Percentiles rank a stretch among this genome's conserved stretches.
These are phyloP conservation scores for Tulasnella sp. DNA, from an alignment of 768 basidiomycete genomes.

Conservation along the genomic window DNA sequence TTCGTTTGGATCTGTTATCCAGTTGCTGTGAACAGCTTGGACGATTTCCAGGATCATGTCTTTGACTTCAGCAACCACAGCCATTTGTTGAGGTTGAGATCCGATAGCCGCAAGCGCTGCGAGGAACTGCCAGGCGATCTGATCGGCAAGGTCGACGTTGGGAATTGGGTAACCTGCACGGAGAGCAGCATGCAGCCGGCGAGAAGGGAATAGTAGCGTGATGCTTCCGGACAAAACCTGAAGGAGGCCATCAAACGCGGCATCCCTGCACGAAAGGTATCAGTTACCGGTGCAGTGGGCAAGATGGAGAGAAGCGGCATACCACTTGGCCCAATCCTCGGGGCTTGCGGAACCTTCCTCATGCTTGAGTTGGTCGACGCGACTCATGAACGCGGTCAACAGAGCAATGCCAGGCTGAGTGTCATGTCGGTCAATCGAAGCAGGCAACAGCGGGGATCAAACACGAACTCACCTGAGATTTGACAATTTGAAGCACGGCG, in stretches of 20 bases:
- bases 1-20: slow-evolving; percentile 68
- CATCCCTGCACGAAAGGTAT: slow-evolving; percentile 55
- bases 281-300: slow-evolving; percentile 28
- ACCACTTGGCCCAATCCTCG: slow-evolving; percentile 81
- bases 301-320: slow-evolving; percentile 32
- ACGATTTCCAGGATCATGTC: slow-evolving; percentile 95
- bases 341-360: slow-evolving; percentile 57
- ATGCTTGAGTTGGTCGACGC: slow-evolving; percentile 90
- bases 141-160: slow-evolving; percentile 56
- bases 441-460: not conserved
- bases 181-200: slow-evolving; percentile 51
- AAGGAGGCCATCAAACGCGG: slow-evolving; percentile 85
- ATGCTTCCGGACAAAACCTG: slow-evolving; percentile 73
- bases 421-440: slow-evolving; percentile 13
- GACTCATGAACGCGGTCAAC: slow-evolving; percentile 83
- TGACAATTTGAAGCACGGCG: slow-evolving; percentile 58
- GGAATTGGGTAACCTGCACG: slow-evolving; percentile 42
- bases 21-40: slow-evolving; percentile 69
- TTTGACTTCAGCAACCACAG: slow-evolving; percentile 76
- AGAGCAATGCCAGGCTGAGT: slow-evolving; percentile 84
- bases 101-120: slow-evolving; percentile 82
- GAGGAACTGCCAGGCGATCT: slow-evolving; percentile 93
- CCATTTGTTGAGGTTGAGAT: slow-evolving; percentile 80
- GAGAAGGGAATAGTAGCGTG: slow-evolving; percentile 83
- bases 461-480: slow-evolving; percentile 64